phyloP scores from a whole-genome alignment of 805 yeast genomes.

The Maudiozyma barnettii region DNA sequence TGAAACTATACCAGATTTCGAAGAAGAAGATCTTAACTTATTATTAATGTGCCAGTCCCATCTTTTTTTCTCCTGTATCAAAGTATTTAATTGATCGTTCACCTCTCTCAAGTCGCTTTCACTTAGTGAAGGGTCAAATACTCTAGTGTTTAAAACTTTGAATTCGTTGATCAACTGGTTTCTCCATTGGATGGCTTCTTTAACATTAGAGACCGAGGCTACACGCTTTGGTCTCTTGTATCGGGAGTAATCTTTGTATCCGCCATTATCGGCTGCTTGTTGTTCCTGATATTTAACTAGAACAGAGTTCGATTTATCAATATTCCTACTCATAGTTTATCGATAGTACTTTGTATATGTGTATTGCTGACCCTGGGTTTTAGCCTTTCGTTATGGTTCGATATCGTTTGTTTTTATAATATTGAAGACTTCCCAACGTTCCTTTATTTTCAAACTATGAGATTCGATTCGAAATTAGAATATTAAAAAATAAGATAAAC shows the following conservation, averaged over 20 bases:
- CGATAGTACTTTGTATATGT: not conserved
- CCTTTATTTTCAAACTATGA: no score
- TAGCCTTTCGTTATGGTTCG: no score
- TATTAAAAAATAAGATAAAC: no score
- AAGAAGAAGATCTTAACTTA: constrained; percentile 21
- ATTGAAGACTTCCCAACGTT: no score
- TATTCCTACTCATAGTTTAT: constrained; percentile 57
- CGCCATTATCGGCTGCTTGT: constrained; percentile 44
- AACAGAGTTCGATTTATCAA: constrained; percentile 66
- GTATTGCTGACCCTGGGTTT: no score
- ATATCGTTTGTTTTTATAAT: no score
- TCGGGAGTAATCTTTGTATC: constrained; percentile 47
- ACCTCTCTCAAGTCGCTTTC: constrained; percentile 59
- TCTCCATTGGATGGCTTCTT: constrained; percentile 68
- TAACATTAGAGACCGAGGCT: constrained; percentile 40
- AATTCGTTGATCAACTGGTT: constrained; percentile 54
- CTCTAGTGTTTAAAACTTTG: constrained; percentile 45
- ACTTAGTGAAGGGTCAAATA: constrained; percentile 52
- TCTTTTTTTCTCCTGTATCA: constrained; percentile 55
- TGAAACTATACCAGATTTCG: not conserved
- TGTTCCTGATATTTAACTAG: constrained; percentile 56
- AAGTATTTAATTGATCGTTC: constrained; percentile 62
- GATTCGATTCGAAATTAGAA: no score
- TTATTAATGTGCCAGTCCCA: constrained; percentile 72
- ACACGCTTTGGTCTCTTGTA: constrained; percentile 54